Percentiles rank a stretch among this genome's conserved stretches.
Evolutionary conservation across 805 yeast genomes (phyloP).

Genomic region (Wickerhamomyces subpelliculosus): DNA sequence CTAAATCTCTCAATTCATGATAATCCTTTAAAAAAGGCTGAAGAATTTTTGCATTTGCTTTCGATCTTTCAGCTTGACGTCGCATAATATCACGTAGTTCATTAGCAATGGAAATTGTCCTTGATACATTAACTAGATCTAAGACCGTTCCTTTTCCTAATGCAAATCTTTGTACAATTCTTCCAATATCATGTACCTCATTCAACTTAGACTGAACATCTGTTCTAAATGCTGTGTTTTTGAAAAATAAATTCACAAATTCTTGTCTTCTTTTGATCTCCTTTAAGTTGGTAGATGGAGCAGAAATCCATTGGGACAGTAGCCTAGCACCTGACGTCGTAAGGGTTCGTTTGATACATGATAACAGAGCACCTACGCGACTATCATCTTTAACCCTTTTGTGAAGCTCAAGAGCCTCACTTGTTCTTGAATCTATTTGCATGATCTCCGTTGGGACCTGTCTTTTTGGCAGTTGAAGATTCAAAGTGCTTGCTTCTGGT

Average conservation of each 20-base stretch:
- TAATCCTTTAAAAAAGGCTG: slow-evolving; percentile 24
- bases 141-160: slow-evolving; percentile 39
- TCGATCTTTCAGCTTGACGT: slow-evolving; percentile 14
- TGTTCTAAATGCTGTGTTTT: slow-evolving; percentile 23
- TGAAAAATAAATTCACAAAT: slow-evolving; percentile 37
- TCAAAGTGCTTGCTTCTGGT: slow-evolving; percentile 58
- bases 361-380: slow-evolving; percentile 61
- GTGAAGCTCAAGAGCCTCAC: slow-evolving; percentile 68
- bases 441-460: slow-evolving; percentile 46
- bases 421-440: slow-evolving; percentile 76
- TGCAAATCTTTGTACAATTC: slow-evolving; percentile 53
- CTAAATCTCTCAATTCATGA: slow-evolving; percentile 34
- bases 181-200: slow-evolving; percentile 47
- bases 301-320: slow-evolving; percentile 74
- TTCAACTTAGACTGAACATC: slow-evolving; percentile 31
- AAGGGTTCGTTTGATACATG: slow-evolving; percentile 64
- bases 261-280: slow-evolving; percentile 54
- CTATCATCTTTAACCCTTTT: slow-evolving; percentile 50
- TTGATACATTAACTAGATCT: slow-evolving; percentile 38
- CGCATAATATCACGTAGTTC: slow-evolving; percentile 19
- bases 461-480: slow-evolving; percentile 61
- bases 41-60: slow-evolving; percentile 20
- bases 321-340: slow-evolving; percentile 79
- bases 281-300: slow-evolving; percentile 59
- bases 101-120: slow-evolving; percentile 29